phyloP scores from a whole-genome alignment of 129 eudicot species.

The Ambrosia artemisiifolia region DNA sequence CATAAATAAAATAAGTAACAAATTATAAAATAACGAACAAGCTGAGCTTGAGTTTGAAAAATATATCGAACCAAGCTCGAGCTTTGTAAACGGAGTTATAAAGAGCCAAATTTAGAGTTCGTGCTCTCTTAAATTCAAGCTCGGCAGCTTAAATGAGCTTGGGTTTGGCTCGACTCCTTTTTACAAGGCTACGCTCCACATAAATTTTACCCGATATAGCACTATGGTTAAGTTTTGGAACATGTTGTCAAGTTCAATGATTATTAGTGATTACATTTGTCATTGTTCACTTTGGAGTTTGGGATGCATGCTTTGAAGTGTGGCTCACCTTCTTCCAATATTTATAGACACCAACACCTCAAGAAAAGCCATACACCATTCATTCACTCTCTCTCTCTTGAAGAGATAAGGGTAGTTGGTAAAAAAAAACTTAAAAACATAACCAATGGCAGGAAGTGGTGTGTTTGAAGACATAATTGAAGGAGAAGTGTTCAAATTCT shows the following conservation, averaged over 20 bases:
- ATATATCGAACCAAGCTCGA: too few relatives aligned
- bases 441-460: constrained; percentile 39
- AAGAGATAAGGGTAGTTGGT: constrained; percentile 28
- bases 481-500: constrained; percentile 53
- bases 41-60: too few relatives aligned
- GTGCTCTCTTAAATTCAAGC: too few relatives aligned
- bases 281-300: not conserved
- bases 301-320: constrained; percentile 27
- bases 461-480: constrained; percentile 51
- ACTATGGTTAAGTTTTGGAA: not conserved
- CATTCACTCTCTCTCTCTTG: constrained; percentile 1
- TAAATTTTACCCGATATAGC: not conserved
- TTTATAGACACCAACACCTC: constrained; percentile 35
- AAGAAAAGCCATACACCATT: constrained; percentile 28
- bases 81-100: too few relatives aligned
- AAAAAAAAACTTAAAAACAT: constrained; percentile 8
- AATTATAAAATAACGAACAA: too few relatives aligned
- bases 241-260: not conserved
- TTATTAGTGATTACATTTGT: not conserved
- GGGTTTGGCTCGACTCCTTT: too few relatives aligned
- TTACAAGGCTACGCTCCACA: too few relatives aligned
- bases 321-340: constrained; percentile 47
- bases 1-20: too few relatives aligned
- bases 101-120: too few relatives aligned
- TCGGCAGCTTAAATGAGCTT: too few relatives aligned